These are phyloP conservation scores for Phytophthora cajani DNA, from an alignment of 352 stramenopile genomes.

Conservation along the genomic window DNA sequence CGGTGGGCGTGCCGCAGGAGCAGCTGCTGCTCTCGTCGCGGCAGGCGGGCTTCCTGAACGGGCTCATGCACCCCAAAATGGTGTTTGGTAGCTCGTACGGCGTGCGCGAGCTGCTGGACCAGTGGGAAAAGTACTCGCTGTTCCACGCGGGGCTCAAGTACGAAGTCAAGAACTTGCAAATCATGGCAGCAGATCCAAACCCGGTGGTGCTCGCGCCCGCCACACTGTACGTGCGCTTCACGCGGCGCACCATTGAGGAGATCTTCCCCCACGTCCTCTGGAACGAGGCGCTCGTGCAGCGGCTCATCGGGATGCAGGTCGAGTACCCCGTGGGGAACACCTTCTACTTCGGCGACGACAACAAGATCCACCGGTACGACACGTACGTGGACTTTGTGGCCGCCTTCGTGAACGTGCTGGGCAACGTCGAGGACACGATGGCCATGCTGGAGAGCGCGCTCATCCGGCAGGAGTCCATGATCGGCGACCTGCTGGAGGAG, in stretches of 20 bases:
- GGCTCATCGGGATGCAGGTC: conserved; percentile 63
- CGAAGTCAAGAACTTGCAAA: conserved; percentile 49
- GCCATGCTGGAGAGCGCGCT: conserved; percentile 60
- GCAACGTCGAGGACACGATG: conserved; percentile 56
- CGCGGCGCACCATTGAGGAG: conserved; percentile 63
- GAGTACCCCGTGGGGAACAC: conserved; percentile 60
- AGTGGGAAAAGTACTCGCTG: conserved; percentile 74
- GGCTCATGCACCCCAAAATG: conserved; percentile 58
- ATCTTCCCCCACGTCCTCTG: conserved; percentile 73
- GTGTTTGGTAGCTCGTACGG: conserved; percentile 59
- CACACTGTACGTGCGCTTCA: conserved; percentile 64
- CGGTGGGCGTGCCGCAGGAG: conserved; percentile 15
- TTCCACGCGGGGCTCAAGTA: conserved; percentile 62
- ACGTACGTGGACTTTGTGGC: conserved; percentile 66
- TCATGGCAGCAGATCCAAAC: conserved; percentile 45
- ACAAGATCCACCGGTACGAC: conserved; percentile 65
- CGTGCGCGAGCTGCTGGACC: conserved; percentile 52
- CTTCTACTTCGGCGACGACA: conserved; percentile 68
- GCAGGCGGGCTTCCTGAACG: conserved; percentile 42
- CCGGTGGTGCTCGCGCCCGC: conserved; percentile 52
- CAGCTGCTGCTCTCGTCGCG: conserved; percentile 37
- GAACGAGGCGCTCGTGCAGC: conserved; percentile 71
- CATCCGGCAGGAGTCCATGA: conserved; percentile 63
- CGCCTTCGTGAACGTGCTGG: conserved; percentile 47
- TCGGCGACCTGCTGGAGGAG: conserved; percentile 51